These are phyloP conservation scores for Alternaria viburni DNA, from an alignment of 2,329 filamentous ascomycete species.

Conservation along the genomic window DNA sequence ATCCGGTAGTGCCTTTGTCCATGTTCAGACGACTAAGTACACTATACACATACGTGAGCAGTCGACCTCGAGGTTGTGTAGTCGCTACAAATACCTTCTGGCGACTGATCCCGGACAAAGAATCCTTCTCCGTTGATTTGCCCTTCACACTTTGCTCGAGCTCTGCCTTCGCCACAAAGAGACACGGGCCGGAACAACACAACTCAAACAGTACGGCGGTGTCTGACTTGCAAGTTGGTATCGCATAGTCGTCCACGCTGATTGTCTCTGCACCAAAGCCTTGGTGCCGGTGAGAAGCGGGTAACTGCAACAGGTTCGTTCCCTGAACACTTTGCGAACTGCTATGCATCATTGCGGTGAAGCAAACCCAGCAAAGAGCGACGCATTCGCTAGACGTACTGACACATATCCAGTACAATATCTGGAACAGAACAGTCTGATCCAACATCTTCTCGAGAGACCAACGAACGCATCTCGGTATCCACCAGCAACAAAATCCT, in stretches of 20 bases:
- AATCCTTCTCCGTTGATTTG: slow-evolving; percentile 42
- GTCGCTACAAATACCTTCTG: slow-evolving; percentile 50
- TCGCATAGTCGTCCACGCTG: slow-evolving; percentile 29
- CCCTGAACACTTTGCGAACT: slow-evolving; percentile 34
- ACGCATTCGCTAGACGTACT: slow-evolving; percentile 25
- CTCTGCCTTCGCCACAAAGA: slow-evolving; percentile 42
- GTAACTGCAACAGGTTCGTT: slow-evolving; percentile 46
- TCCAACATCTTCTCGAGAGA: slow-evolving; percentile 26
- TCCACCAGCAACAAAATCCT: slow-evolving; percentile 4
- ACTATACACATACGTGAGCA: slow-evolving; percentile 45
- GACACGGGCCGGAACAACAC: slow-evolving; percentile 37
- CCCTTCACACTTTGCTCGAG: slow-evolving; percentile 37
- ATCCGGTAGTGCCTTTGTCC: slow-evolving; percentile 51
- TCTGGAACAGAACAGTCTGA: slow-evolving; percentile 15
- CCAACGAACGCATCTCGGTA: not conserved
- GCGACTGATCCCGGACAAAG: slow-evolving; percentile 46
- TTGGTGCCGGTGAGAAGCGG: slow-evolving; percentile 37
- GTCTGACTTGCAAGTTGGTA: slow-evolving; percentile 26
- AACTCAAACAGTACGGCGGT: slow-evolving; percentile 42
- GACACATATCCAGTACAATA: slow-evolving; percentile 33
- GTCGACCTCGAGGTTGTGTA: slow-evolving; percentile 38
- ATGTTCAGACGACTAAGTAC: slow-evolving; percentile 44
- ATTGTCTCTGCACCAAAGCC: slow-evolving; percentile 35
- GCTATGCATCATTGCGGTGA: slow-evolving; percentile 39
- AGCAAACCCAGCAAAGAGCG: slow-evolving; percentile 41